Conservation (phyloP, 768 basidiomycete species). For the Boletus bicolor region DNA sequence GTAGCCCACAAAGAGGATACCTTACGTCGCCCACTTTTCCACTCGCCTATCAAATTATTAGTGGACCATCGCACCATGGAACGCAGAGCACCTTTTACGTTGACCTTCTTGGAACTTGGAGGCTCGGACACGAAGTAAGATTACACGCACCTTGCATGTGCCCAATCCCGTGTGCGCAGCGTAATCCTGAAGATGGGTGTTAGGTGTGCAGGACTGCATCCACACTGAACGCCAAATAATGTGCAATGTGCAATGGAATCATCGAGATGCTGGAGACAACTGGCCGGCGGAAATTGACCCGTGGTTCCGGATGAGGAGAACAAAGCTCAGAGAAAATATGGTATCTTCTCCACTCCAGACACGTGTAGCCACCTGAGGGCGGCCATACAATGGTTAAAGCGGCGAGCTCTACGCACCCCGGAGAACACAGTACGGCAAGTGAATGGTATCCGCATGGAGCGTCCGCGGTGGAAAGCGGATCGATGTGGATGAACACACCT, state of each 20-base stretch:
- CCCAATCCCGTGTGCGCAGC: not conserved
- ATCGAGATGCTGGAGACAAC: not conserved
- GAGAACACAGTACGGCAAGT: not conserved
- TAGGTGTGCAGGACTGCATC: not conserved
- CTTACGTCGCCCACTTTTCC: slow-evolving; percentile 1
- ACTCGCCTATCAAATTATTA: slow-evolving; percentile 18
- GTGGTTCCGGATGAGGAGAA: not conserved
- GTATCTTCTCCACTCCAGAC: not conserved
- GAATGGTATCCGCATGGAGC: not conserved
- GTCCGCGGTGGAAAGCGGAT: not conserved
- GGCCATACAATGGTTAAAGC: not conserved
- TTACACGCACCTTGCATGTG: not conserved
- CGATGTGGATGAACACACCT: not conserved
- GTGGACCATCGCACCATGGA: not conserved
- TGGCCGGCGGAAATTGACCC: not conserved
- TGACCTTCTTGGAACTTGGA: not conserved
- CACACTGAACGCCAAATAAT: not conserved
- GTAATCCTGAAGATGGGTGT: not conserved
- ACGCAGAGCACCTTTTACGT: not conserved
- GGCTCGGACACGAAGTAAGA: not conserved
- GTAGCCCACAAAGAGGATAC: slow-evolving; percentile 6
- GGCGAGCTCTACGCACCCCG: not conserved
- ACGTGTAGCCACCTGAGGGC: not conserved
- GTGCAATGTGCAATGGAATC: not conserved
- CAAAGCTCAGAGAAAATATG: not conserved